Evolutionary conservation across 73 alveolate species (phyloP), one percentile per base, ranked within the genome.

Genomic region (Paramecium sonneborni): DNA sequence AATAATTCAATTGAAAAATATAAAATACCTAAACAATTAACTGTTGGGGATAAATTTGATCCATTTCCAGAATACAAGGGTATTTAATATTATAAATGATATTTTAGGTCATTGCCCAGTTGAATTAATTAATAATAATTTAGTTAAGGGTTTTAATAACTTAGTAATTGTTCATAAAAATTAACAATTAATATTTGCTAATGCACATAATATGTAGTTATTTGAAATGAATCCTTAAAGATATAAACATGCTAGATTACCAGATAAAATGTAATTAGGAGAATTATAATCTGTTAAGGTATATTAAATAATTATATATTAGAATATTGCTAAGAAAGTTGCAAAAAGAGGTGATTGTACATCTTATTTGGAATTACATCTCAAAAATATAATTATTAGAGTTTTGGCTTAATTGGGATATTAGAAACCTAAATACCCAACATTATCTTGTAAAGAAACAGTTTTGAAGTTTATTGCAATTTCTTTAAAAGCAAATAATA

Each of bases 401-500:
- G 99, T 96, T 5, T 96, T 97, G 85, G 90, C 97, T 12, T 97
- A 97, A 95, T 95, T 97, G 46, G 95, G 98, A 32, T 96, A 95
- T 79, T 90, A 95, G 89, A 93, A 99, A 79, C 87, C 97, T 20
- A 97, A 97, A 94, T 97, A 97, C 94, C 99, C 99, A 34, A 96
- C 97, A 43, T 92, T 97, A 79, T 93, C 97, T 67, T 98, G 97
- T 10, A 96, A 93, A 85, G 99, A 97, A 95, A 97, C 99, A 8
- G 95, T 97, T 67, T 95, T 97, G 86, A 97, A 97, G 85, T 95
- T 97, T 74, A 96, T 97, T 86, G 98, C 99, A 14, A 92, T 97
- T 35, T 97, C 94, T 94, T 92, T 97, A 14, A 97, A 97, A 88
- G 97, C 99, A 10, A 96, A 97, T 85, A 97, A 97, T 95, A 99